Percentiles rank a stretch among this genome's conserved stretches.
phyloP scores from a whole-genome alignment of 2,329 filamentous ascomycete species.

The Nemania serpens region DNA sequence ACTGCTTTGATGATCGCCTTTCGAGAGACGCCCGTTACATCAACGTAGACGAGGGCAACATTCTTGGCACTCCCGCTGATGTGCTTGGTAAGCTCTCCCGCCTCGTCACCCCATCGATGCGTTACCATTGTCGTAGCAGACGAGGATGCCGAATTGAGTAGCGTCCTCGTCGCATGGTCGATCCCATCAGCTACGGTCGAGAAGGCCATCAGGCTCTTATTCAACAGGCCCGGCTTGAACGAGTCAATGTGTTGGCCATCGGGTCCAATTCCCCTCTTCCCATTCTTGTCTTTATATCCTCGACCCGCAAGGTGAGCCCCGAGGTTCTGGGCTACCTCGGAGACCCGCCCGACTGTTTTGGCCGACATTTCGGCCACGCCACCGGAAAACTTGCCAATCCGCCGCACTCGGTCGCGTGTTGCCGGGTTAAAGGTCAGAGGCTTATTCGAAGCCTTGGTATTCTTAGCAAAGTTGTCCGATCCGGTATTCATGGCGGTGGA shows the following conservation, averaged over 20 bases:
- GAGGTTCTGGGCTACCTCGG: conserved; percentile 85
- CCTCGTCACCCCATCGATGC: conserved; percentile 88
- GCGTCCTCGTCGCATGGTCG: conserved; percentile 79
- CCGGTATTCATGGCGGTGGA: conserved; percentile 76
- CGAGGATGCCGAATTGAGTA: conserved; percentile 73
- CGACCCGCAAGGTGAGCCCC: conserved; percentile 76
- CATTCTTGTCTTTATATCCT: conserved; percentile 56
- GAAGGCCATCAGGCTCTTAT: conserved; percentile 96
- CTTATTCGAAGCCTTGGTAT: conserved; percentile 75
- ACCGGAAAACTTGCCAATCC: conserved; percentile 84
- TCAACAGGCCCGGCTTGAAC: conserved; percentile 90
- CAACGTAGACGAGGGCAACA: conserved; percentile 95
- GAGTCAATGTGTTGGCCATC: conserved; percentile 66
- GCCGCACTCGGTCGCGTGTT: conserved; percentile 83
- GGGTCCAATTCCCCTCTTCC: conserved; percentile 66
- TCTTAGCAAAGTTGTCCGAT: conserved; percentile 80
- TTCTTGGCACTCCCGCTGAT: conserved; percentile 91
- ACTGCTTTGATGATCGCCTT: conserved; percentile 91
- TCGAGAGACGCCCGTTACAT: conserved; percentile 89
- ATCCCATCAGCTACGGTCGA: conserved; percentile 93
- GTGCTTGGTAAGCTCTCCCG: conserved; percentile 74
- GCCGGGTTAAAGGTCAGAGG: conserved; percentile 87
- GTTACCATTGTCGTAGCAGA: conserved; percentile 86
- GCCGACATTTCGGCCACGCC: conserved; percentile 79
- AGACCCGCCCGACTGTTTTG: conserved; percentile 84